Evolutionary conservation across 192 early-diverging fungal species (phyloP).

Genomic region (Cladochytrium replicatum): DNA sequence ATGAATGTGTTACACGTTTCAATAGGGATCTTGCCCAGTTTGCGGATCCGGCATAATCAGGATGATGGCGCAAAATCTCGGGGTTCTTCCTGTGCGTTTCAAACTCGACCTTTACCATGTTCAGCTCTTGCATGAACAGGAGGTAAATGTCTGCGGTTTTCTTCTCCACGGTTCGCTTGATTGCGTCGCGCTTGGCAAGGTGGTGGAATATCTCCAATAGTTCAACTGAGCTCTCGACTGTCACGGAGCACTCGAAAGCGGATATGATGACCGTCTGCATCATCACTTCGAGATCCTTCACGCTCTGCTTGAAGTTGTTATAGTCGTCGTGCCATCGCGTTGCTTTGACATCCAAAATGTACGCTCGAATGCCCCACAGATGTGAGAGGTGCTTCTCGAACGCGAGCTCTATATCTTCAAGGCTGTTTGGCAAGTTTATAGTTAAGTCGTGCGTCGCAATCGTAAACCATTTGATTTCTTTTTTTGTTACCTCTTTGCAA

Average conservation of each 20-base stretch:
- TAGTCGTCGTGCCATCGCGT: constrained; percentile 59
- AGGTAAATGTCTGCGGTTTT: constrained; percentile 50
- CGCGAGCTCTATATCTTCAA: constrained; percentile 51
- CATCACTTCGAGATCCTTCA: constrained; percentile 60
- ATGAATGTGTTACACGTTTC: constrained; percentile 34
- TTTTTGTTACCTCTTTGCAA: constrained; percentile 45
- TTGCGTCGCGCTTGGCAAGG: constrained; percentile 53
- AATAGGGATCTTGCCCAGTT: constrained; percentile 51
- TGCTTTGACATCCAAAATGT: constrained; percentile 55
- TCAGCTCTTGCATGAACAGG: constrained; percentile 44
- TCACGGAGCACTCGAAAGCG: constrained; percentile 45
- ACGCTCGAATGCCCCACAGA: constrained; percentile 46
- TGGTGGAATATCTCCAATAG: constrained; percentile 53
- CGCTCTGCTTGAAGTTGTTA: constrained; percentile 56
- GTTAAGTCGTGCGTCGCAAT: too few species aligned
- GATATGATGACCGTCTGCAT: constrained; percentile 53
- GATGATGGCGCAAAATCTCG: constrained; percentile 43
- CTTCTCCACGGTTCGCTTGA: constrained; percentile 54
- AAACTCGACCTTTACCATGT: constrained; percentile 51
- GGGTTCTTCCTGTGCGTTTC: constrained; percentile 47
- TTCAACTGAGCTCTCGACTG: constrained; percentile 47
- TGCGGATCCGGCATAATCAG: constrained; percentile 47
- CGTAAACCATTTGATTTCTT: too few species aligned
- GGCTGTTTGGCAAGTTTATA: too few species aligned
- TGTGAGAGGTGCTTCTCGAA: constrained; percentile 42